phyloP scores from a whole-genome alignment of 257 asterid genomes.

The Solanum ossicruentum region DNA sequence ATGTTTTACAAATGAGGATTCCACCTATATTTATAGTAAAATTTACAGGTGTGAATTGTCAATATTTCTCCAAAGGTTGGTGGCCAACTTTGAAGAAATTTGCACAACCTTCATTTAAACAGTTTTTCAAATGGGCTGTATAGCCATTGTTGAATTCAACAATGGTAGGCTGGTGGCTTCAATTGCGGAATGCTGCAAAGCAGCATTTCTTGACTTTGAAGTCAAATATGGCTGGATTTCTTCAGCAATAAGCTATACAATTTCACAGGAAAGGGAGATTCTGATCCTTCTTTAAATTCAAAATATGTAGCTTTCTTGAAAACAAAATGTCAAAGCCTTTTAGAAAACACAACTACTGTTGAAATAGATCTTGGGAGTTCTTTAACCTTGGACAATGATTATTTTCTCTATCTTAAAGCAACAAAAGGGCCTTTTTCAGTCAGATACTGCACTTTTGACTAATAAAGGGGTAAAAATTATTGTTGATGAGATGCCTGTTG shows the following conservation, averaged over 20 bases:
- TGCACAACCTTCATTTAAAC: no score
- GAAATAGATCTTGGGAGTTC: slow-evolving; percentile 23
- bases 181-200: no score
- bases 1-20: no score
- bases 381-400: slow-evolving; percentile 9
- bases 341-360: slow-evolving; percentile 15
- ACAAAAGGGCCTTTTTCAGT: neutral
- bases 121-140: no score
- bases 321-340: slow-evolving; percentile 9
- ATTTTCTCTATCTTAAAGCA: neutral
- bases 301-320: slow-evolving; percentile 4
- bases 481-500: slow-evolving; percentile 8
- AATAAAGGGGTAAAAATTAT: slow-evolving; percentile 2
- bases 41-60: no score
- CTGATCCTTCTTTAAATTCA: slow-evolving; percentile 27
- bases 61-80: no score
- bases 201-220: no score
- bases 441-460: slow-evolving; percentile 3
- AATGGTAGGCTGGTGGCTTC: no score
- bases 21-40: no score
- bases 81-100: no score
- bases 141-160: no score
- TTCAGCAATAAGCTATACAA: slow-evolving; percentile 32
- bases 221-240: no score
- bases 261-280: slow-evolving; percentile 31